Base-by-base conservation (phyloP, 179 eudicot genomes). In the Pouteria campechiana region DNA sequence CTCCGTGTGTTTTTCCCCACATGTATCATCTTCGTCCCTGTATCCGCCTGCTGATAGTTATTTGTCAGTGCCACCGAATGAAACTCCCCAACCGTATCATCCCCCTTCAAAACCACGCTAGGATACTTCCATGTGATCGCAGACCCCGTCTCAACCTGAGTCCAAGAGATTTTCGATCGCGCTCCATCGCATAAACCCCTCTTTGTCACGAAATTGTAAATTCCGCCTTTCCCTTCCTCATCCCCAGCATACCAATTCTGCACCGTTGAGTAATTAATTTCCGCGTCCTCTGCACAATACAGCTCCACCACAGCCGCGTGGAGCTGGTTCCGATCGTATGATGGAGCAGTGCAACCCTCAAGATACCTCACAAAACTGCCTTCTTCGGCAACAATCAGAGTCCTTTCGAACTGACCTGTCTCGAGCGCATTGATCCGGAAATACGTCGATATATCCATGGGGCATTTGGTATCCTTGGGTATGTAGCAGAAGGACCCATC, bases 61-160 rank as follows among this genome's bases (percentile, higher is more conserved):
- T 83, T 92, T 4, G 93, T 87, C 74, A 92, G 60, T 2, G 96
- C 96, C 57, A 92, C 99, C 0, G 94, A 92, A 64, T 92, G 79
- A 44, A 92, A 92, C 69, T 92, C 99, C 0, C 99, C 99, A 17
- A 92, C 88, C 0, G 96, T 72, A 46, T 69, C 69, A 73, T 92
- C 96, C 31, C 96, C 99, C 71, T 92, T 92, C 44, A 92, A 50
- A 31, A 87, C 55, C 53, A 82, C 96, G 73, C 96, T 92, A 0
- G 99, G 99, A 41, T 83, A 87, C 70, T 92, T 92, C 99, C 99
- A 92, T 8, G 99, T 92, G 47, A 92, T 87, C n/a, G 99, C 96
- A 0, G 94, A 87, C 19, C 99, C 96, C 0, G 96, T 92, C 73
- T 92, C 99, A 43, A 92, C 96, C 41, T 87, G 99, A 0, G 96